These are phyloP conservation scores for Carpinus fangiana DNA, from an alignment of 306 rosid species.

Conservation along the genomic window DNA sequence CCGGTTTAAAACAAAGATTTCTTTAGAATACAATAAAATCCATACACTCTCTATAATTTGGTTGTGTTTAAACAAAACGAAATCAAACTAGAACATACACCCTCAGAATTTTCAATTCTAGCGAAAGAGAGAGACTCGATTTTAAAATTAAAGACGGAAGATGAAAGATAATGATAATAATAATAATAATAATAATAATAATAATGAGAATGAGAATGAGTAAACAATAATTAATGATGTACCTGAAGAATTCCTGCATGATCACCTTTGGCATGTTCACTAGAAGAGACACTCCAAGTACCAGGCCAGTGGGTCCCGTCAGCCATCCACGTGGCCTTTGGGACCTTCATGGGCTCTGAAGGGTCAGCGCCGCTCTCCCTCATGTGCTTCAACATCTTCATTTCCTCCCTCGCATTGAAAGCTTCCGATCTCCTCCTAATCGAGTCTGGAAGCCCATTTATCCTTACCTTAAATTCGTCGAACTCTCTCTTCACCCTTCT, in stretches of 20 bases:
- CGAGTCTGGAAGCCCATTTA: conserved; percentile 52
- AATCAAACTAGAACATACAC: too few species aligned
- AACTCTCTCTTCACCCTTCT: conserved; percentile 56
- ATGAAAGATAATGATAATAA: too few species aligned
- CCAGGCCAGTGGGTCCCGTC: conserved; percentile 65
- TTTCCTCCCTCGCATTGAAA: conserved; percentile 56
- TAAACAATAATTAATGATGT: background rate
- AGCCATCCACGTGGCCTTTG: conserved; percentile 64
- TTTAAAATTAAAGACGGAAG: too few species aligned
- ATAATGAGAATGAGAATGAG: too few species aligned
- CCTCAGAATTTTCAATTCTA: too few species aligned
- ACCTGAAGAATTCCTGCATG: conserved; percentile 64
- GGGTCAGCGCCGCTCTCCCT: conserved; percentile 48
- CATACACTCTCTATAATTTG: too few species aligned
- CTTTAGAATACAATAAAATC: too few species aligned
- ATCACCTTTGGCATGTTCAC: conserved; percentile 43
- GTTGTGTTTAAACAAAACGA: too few species aligned
- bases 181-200: too few species aligned
- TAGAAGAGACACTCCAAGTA: conserved; percentile 39
- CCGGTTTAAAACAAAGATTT: too few species aligned
- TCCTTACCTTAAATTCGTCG: conserved; percentile 55
- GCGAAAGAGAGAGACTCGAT: too few species aligned
- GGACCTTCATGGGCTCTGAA: conserved; percentile 37
- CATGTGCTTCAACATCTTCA: conserved; percentile 52
- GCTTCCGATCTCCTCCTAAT: conserved; percentile 61